Evolutionary conservation across 148 eudicot species (phyloP).

Genomic region (Fagopyrum homotropicum): DNA sequence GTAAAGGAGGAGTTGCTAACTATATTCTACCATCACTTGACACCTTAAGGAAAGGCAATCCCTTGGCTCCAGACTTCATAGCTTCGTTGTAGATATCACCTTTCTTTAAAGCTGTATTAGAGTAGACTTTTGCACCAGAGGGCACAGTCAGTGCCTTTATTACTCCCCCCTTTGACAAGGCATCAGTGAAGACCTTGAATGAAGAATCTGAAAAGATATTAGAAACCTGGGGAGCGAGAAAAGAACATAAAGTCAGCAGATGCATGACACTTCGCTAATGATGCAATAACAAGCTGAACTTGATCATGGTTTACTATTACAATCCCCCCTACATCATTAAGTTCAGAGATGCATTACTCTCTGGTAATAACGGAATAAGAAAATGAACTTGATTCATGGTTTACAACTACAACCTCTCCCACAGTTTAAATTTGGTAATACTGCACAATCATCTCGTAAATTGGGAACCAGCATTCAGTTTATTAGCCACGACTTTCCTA

Average conservation of each 20-base stretch:
- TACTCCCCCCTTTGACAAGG: slow-evolving; percentile 60
- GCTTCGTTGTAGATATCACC: slow-evolving; percentile 84
- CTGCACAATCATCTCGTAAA: slow-evolving; percentile 1
- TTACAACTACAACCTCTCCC: not conserved
- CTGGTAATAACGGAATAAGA: not conserved
- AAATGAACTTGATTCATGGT: not conserved
- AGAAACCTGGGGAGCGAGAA: slow-evolving; percentile 53
- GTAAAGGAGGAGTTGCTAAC: not conserved
- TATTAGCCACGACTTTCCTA: not conserved
- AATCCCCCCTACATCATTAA: not conserved
- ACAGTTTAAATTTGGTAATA: not conserved
- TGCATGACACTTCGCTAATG: no score
- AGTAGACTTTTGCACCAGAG: slow-evolving; percentile 66
- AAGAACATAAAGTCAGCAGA: no score
- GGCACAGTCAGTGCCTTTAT: slow-evolving; percentile 75
- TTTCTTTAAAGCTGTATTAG: slow-evolving; percentile 83
- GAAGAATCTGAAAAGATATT: slow-evolving; percentile 54
- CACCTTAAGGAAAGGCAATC: slow-evolving; percentile 89
- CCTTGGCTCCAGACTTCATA: slow-evolving; percentile 89
- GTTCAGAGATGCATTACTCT: not conserved
- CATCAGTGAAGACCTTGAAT: slow-evolving; percentile 83
- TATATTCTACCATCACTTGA: slow-evolving; percentile 60
- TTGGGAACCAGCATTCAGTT: not conserved
- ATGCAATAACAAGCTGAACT: no score
- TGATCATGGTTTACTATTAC: no score